phyloP scores from a whole-genome alignment of 202 grass and related monocot genomes.

The Bolboschoenoplectus hybrid region DNA sequence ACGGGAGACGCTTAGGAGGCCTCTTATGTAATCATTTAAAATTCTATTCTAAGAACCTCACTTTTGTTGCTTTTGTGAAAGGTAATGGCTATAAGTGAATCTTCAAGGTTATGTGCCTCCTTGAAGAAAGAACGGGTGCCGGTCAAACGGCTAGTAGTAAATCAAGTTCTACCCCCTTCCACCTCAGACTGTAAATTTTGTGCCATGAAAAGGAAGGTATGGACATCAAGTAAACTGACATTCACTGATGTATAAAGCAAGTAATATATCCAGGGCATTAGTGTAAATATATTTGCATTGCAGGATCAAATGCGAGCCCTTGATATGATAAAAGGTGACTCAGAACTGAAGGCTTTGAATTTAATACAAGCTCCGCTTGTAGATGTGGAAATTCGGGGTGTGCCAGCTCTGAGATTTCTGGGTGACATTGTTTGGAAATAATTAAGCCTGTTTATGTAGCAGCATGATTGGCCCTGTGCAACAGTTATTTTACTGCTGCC shows the following conservation, averaged over 20 bases:
- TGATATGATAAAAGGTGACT: constrained; percentile 77
- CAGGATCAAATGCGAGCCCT: constrained; percentile 92
- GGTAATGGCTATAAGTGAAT: constrained; percentile 93
- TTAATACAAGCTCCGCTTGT: constrained; percentile 88
- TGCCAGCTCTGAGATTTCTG: constrained; percentile 95
- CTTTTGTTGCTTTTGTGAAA: constrained; percentile 32
- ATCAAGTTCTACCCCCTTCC: constrained; percentile 91
- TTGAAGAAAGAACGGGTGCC: constrained; percentile 91
- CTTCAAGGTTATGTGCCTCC: constrained; percentile 73
- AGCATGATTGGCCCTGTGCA: constrained; percentile 26
- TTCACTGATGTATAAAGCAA: constrained; percentile 19
- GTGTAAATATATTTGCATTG: constrained; percentile 36
- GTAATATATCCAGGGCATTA: background rate
- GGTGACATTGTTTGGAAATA: constrained; percentile 95
- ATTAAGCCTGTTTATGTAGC: background rate
- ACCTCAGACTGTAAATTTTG: constrained; percentile 93
- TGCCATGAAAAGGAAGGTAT: constrained; percentile 98
- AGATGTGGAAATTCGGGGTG: constrained; percentile 96
- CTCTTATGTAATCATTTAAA: background rate
- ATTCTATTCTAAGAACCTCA: background rate
- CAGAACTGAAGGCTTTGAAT: constrained; percentile 66
- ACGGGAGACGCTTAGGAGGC: background rate
- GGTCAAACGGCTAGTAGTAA: constrained; percentile 83
- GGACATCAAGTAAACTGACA: constrained; percentile 21
- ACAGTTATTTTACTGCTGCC: background rate